Conservation (phyloP, 768 basidiomycete species). For the Tricholoma furcatifolium region DNA sequence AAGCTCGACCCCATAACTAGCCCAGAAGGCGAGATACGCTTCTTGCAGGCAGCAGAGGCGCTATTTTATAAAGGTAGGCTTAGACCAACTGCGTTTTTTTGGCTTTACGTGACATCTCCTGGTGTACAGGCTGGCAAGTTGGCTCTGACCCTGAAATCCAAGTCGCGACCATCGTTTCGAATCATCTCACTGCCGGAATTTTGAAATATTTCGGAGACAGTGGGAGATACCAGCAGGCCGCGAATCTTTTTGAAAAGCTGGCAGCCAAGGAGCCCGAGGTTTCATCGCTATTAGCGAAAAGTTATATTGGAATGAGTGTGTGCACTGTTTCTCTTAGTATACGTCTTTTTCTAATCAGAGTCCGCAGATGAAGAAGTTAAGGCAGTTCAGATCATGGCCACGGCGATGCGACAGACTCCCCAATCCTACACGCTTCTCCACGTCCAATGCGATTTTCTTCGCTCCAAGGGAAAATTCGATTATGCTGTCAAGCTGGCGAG, state of each 20-base stretch:
- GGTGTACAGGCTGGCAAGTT: constrained; percentile 85
- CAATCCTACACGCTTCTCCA: constrained; percentile 95
- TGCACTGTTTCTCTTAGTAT: constrained; percentile 12
- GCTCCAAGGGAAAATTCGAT: constrained; percentile 77
- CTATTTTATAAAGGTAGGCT: constrained; percentile 76
- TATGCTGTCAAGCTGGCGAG: constrained; percentile 92
- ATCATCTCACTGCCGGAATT: constrained; percentile 92
- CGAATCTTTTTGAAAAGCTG: constrained; percentile 93
- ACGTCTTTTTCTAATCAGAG: background rate
- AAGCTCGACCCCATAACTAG: constrained; percentile 94
- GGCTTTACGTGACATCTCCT: background rate
- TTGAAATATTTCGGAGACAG: constrained; percentile 97
- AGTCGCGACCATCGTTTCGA: constrained; percentile 94
- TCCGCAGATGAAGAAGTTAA: constrained; percentile 93
- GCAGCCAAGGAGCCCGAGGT: constrained; percentile 87
- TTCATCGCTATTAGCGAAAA: constrained; percentile 78
- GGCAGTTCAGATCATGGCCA: constrained; percentile 89
- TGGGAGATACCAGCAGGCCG: constrained; percentile 81
- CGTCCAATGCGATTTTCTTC: constrained; percentile 91
- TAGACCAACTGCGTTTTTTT: background rate
- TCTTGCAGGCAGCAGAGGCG: constrained; percentile 86
- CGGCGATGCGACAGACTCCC: constrained; percentile 80
- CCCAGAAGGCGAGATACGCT: constrained; percentile 84
- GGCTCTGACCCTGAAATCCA: constrained; percentile 99
- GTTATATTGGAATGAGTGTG: constrained; percentile 98